Evolutionary conservation across 352 stramenopile genomes (phyloP).

Genomic region (Paralagenidium karlingii): DNA sequence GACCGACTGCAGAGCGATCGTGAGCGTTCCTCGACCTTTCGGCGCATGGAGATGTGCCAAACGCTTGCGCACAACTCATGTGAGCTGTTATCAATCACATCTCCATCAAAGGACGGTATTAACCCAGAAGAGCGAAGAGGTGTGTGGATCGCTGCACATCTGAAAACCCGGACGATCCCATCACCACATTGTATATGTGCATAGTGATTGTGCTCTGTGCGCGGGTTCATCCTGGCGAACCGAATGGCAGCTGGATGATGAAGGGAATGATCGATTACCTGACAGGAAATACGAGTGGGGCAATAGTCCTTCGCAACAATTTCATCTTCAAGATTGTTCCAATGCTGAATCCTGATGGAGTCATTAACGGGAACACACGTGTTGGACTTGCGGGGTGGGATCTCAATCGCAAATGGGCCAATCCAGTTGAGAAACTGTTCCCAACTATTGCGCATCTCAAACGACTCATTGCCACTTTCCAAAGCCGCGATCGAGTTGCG

Average conservation of each 20-base stretch:
- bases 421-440: slow-evolving; percentile 63
- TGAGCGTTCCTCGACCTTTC: slow-evolving; percentile 20
- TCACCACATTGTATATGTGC: slow-evolving; percentile 4
- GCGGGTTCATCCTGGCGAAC: slow-evolving; percentile 82
- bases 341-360: slow-evolving; percentile 89
- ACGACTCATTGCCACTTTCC: slow-evolving; percentile 41
- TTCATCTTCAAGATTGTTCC: slow-evolving; percentile 87
- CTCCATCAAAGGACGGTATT: slow-evolving; percentile 19
- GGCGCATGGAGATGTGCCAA: slow-evolving; percentile 66
- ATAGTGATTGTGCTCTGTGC: slow-evolving; percentile 76
- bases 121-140: slow-evolving; percentile 29
- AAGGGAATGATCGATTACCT: slow-evolving; percentile 88
- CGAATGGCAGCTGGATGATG: slow-evolving; percentile 88
- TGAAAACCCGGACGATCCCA: background rate
- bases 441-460: slow-evolving; percentile 75
- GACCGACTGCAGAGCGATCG: slow-evolving; percentile 39
- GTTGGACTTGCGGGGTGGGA: slow-evolving; percentile 77
- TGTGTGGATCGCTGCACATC: slow-evolving; percentile 7
- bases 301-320: slow-evolving; percentile 47
- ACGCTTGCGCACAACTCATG: slow-evolving; percentile 76
- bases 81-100: slow-evolving; percentile 85
- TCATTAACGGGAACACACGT: slow-evolving; percentile 87
- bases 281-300: slow-evolving; percentile 40
- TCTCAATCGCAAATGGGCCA: slow-evolving; percentile 74
- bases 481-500: slow-evolving; percentile 41